These are phyloP conservation scores for Eimeria necatrix DNA, from an alignment of 169 alveolate genomes.

Conservation along the genomic window DNA sequence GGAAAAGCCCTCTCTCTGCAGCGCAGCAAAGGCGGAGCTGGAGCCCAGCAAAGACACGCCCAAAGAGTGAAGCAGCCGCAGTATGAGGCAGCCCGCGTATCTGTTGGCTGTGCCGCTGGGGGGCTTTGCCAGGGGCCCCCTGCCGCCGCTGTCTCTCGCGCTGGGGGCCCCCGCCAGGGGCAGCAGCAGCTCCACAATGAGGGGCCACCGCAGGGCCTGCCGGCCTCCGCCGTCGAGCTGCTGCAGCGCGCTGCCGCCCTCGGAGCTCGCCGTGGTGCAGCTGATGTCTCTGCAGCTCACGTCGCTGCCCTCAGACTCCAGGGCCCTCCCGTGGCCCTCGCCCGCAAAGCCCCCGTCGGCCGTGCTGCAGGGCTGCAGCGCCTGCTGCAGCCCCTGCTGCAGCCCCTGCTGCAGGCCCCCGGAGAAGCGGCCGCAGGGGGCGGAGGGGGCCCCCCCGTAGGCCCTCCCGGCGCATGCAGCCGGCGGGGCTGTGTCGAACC, in stretches of 20 bases:
- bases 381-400: neutral
- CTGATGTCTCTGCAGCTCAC: conserved; percentile 25
- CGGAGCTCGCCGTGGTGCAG: conserved; percentile 65
- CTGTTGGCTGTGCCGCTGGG: conserved; percentile 83
- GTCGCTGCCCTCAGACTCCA: conserved; percentile 34
- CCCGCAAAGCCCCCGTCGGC: neutral
- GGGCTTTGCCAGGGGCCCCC: conserved; percentile 33
- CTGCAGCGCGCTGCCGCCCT: conserved; percentile 24
- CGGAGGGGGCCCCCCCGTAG: neutral
- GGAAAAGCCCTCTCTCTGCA: neutral
- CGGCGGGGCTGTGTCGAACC: conserved; percentile 13
- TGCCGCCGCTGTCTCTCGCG: conserved; percentile 51
- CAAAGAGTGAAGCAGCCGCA: conserved; percentile 83
- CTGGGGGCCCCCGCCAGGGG: conserved; percentile 81
- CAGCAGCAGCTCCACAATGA: conserved; percentile 82
- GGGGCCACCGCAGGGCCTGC: conserved; percentile 81
- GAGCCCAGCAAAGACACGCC: conserved; percentile 80
- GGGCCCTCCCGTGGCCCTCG: neutral
- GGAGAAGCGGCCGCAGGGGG: neutral
- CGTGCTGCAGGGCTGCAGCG: conserved; percentile 1
- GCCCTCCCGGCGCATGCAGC: neutral
- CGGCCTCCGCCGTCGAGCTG: neutral
- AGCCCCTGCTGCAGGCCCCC: neutral
- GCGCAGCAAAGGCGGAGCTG: conserved; percentile 54
- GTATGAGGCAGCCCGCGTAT: conserved; percentile 86